Evolutionary conservation across 2,329 filamentous ascomycete genomes (phyloP), one percentile per base, ranked within the genome.

Genomic region (Penicillium oxalicum): DNA sequence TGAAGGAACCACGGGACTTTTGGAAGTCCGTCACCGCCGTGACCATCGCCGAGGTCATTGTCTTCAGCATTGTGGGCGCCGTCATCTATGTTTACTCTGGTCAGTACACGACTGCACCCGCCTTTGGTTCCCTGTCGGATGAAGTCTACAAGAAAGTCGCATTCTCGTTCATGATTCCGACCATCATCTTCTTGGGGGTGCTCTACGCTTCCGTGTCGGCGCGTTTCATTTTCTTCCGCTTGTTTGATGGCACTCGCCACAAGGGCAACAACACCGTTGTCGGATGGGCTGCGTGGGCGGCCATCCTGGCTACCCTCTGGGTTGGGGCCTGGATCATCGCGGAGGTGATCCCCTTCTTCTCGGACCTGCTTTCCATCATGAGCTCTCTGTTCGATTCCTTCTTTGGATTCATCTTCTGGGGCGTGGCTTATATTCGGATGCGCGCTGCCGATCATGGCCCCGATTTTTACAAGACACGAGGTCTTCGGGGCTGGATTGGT

Each of bases 111-210:
- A 91, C 86, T 0, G 76, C 87, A 0, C 91, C 91, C 0, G 91
- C 91, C 0, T 96, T 96, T 58, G 90, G 89, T 9, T 91, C 88
- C 1, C 75, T 96, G 24, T 78, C 86, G 37, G 81, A 87, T 40
- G 75, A 80, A 18, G 55, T 85, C 2, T 93, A 85, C 73, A 90
- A 93, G 73, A 95, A 95, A 74, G 78, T 93, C 2, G 81, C 88
- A 0, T 96, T 95, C 70, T 90, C 86, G 9, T 95, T 96, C 74
- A 95, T 95, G 90, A 86, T 96, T 29, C 91, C 91, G 0, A 96
- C 91, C 0, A 78, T 96, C 56, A 89, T 96, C 63, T 96, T 96
- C 74, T 72, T 96, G 4, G 91, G 91, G 6, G 88, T 94, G 0
- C 71, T 96, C 13, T 96, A 96, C 65, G 90, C 91, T 11, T 93